A percentile compares a stretch with the other conserved stretches of the same genome.
phyloP scores from a whole-genome alignment of 1,284 basidiomycete species.

The Amylostereum chailletii region DNA sequence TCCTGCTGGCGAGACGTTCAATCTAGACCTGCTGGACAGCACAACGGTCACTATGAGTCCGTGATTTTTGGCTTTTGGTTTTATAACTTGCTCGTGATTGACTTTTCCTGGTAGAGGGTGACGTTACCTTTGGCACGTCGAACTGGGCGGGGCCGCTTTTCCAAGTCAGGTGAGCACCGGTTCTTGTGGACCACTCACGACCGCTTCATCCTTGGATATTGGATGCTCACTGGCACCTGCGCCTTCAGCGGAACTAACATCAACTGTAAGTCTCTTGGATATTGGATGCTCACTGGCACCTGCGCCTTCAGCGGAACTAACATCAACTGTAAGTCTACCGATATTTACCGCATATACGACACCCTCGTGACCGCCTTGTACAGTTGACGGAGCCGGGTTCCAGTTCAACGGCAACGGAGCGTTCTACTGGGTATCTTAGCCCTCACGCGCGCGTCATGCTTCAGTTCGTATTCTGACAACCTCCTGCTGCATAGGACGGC shows the following conservation, averaged over 20 bases:
- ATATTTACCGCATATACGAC: not conserved
- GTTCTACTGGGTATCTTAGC: slow-evolving; percentile 25
- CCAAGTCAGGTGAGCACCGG: slow-evolving; percentile 14
- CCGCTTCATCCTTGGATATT: not conserved
- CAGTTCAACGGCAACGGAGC: slow-evolving; percentile 30
- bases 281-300: not conserved
- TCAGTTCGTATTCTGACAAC: not conserved
- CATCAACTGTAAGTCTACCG: slow-evolving; percentile 16
- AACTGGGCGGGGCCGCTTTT: slow-evolving; percentile 26
- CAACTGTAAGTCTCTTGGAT: slow-evolving; percentile 13
- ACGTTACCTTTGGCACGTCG: slow-evolving; percentile 23
- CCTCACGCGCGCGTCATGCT: too few species aligned
- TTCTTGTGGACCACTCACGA: not conserved
- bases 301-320: slow-evolving; percentile 14
- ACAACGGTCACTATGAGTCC: slow-evolving; percentile 29
- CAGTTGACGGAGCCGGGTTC: slow-evolving; percentile 31
- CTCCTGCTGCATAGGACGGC: slow-evolving; percentile 21
- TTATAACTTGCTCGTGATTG: not conserved
- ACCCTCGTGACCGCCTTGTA: not conserved
- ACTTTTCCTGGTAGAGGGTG: slow-evolving; percentile 15
- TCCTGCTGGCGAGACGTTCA: slow-evolving; percentile 23
- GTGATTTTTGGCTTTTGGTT: slow-evolving; percentile 6
- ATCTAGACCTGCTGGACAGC: slow-evolving; percentile 17
- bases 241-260: slow-evolving; percentile 17
- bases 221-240: too few species aligned